Percentiles rank a stretch among this genome's conserved stretches.
These are phyloP conservation scores for Sarcodon aspratus DNA, from an alignment of 768 basidiomycete genomes.

Conservation along the genomic window DNA sequence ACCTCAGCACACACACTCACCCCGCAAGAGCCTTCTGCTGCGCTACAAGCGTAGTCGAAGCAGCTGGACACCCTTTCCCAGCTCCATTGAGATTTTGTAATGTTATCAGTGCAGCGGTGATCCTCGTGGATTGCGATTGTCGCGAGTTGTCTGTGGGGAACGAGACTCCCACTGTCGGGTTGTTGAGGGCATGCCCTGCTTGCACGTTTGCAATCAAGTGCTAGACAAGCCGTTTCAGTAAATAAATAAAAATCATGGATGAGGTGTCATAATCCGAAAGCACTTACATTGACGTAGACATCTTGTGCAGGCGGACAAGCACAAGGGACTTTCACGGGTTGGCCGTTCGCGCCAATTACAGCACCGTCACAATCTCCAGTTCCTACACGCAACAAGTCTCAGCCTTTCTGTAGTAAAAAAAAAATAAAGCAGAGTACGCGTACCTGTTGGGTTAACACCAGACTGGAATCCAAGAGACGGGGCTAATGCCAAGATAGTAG, in stretches of 20 bases:
- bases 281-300: slow-evolving; percentile 38
- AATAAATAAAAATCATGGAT: background rate
- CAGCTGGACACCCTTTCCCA: slow-evolving; percentile 55
- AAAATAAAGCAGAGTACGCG: slow-evolving; percentile 9
- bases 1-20: no score
- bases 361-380: slow-evolving; percentile 65
- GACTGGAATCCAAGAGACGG: slow-evolving; percentile 20
- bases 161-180: slow-evolving; percentile 24
- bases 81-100: slow-evolving; percentile 63
- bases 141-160: slow-evolving; percentile 33
- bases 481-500: slow-evolving; percentile 9
- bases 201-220: slow-evolving; percentile 19
- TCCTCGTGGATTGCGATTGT: slow-evolving; percentile 26
- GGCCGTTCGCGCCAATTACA: slow-evolving; percentile 41
- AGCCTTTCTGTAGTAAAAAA: background rate
- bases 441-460: slow-evolving; percentile 20
- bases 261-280: background rate
- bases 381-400: background rate
- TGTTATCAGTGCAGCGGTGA: slow-evolving; percentile 49
- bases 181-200: slow-evolving; percentile 29
- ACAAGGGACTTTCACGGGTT: slow-evolving; percentile 52
- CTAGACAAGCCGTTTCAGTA: background rate
- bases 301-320: slow-evolving; percentile 47
- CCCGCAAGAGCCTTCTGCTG: slow-evolving; percentile 11
- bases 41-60: slow-evolving; percentile 46